These are phyloP conservation scores for Boechera stricta DNA, from an alignment of 345 rosid genomes.

Conservation along the genomic window DNA sequence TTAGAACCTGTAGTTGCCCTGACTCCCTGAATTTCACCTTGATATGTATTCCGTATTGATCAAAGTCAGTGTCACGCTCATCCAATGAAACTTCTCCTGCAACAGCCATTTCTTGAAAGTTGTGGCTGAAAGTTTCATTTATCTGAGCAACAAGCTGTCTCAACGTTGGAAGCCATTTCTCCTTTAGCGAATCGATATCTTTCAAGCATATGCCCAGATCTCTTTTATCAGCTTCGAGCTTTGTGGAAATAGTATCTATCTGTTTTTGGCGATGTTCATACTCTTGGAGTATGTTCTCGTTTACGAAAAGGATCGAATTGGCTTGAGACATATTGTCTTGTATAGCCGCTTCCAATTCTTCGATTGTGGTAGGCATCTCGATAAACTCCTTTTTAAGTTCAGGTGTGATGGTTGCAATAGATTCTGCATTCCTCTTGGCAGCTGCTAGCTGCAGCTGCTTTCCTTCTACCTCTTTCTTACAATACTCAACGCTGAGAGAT, in stretches of 20 bases:
- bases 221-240: constrained; percentile 71
- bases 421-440: constrained; percentile 86
- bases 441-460: constrained; percentile 55
- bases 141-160: constrained; percentile 83
- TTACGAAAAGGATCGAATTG: constrained; percentile 79
- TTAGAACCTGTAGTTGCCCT: constrained; percentile 86
- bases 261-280: constrained; percentile 76
- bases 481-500: constrained; percentile 55
- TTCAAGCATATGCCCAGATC: constrained; percentile 58
- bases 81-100: constrained; percentile 95
- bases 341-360: constrained; percentile 90
- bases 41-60: constrained; percentile 82
- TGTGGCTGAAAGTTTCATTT: constrained; percentile 83
- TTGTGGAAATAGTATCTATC: constrained; percentile 57
- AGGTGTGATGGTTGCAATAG: constrained; percentile 75
- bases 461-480: constrained; percentile 69
- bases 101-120: constrained; percentile 96
- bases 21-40: constrained; percentile 95
- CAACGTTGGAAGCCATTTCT: constrained; percentile 86
- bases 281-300: constrained; percentile 79
- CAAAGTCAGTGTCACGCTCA: constrained; percentile 83
- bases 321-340: constrained; percentile 82
- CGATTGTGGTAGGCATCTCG: constrained; percentile 85
- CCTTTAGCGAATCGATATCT: constrained; percentile 76
- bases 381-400: constrained; percentile 76